phyloP scores from a whole-genome alignment of 225 moss, liverwort and hornwort genomes.

The Bryum argenteum region DNA sequence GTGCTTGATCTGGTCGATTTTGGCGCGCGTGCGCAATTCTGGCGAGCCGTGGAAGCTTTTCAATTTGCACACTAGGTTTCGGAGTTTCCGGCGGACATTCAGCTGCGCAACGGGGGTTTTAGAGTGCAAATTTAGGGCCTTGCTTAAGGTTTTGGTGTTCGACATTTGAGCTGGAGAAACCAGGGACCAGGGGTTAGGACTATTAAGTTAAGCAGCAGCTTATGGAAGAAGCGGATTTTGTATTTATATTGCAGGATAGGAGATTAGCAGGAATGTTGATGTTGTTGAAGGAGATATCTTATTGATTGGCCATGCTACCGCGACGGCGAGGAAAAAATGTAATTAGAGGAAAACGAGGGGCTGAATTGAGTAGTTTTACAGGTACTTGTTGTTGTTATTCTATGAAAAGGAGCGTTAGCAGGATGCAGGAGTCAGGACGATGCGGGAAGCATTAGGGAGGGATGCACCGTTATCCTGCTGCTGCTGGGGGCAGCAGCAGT shows the following conservation, averaged over 20 bases:
- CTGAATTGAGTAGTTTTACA: constrained; percentile 14
- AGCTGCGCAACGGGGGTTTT: constrained; percentile 25
- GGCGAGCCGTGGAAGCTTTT: not conserved
- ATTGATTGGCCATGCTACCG: constrained; percentile 31
- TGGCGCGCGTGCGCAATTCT: constrained; percentile 17
- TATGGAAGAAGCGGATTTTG: constrained; percentile 45
- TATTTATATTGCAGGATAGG: constrained; percentile 25
- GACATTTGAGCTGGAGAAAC: constrained; percentile 34
- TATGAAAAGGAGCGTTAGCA: constrained; percentile 34
- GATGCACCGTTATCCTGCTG: constrained; percentile 97
- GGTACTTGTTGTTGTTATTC: not conserved
- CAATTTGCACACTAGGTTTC: constrained; percentile 20
- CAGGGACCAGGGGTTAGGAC: constrained; percentile 21
- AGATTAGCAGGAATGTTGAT: constrained; percentile 31
- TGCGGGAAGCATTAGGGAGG: constrained; percentile 64
- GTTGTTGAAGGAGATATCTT: constrained; percentile 28
- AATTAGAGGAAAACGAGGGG: constrained; percentile 27
- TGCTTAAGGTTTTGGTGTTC: constrained; percentile 27
- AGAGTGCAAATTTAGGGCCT: constrained; percentile 35
- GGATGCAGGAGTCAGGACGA: constrained; percentile 48
- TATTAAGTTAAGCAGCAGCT: constrained; percentile 8
- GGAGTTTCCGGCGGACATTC: constrained; percentile 30
- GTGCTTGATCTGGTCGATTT: constrained; percentile 35
- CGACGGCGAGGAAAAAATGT: constrained; percentile 28
- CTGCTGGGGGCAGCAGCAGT: constrained; percentile 82